A percentile compares a stretch with the other conserved stretches of the same genome.
phyloP scores from a whole-genome alignment of 2,329 filamentous ascomycete genomes.

The Sclerotiophoma versabilis region DNA sequence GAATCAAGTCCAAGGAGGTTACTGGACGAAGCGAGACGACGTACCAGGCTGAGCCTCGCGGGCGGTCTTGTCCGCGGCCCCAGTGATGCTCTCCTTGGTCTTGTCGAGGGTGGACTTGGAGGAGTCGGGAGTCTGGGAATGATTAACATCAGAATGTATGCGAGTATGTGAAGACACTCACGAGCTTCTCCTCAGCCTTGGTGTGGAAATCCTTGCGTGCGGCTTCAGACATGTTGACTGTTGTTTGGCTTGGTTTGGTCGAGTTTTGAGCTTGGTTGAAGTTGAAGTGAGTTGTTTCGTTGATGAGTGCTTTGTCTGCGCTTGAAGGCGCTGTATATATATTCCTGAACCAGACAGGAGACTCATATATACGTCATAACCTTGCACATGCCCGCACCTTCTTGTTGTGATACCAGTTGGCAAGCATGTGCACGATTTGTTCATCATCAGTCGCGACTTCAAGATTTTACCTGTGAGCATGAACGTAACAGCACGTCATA shows the following conservation, averaged over 20 bases:
- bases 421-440: constrained; percentile 1
- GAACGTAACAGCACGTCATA: constrained; percentile 8
- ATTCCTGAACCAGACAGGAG: neutral
- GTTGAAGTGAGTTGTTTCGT: constrained; percentile 22
- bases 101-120: constrained; percentile 68
- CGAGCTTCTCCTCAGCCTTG: constrained; percentile 62
- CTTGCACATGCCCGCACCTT: constrained; percentile 16
- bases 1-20: neutral
- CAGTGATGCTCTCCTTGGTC: constrained; percentile 64
- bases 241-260: constrained; percentile 32
- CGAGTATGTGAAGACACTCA: neutral
- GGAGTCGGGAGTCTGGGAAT: constrained; percentile 61
- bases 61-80: constrained; percentile 62
- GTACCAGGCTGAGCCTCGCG: constrained; percentile 49
- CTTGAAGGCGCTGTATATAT: constrained; percentile 31
- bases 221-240: constrained; percentile 65
- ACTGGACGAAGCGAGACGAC: constrained; percentile 10
- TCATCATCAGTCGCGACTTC: constrained; percentile 3
- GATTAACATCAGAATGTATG: neutral
- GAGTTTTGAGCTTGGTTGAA: constrained; percentile 27
- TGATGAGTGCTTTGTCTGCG: constrained; percentile 14
- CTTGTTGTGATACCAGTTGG: constrained; percentile 13
- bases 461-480: neutral
- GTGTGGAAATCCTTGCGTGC: constrained; percentile 67
- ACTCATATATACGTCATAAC: constrained; percentile 32